Percentiles rank a stretch among this genome's conserved stretches.
Evolutionary conservation across 306 rosid genomes (phyloP).

Genomic region (Styphnolobium japonicum): DNA sequence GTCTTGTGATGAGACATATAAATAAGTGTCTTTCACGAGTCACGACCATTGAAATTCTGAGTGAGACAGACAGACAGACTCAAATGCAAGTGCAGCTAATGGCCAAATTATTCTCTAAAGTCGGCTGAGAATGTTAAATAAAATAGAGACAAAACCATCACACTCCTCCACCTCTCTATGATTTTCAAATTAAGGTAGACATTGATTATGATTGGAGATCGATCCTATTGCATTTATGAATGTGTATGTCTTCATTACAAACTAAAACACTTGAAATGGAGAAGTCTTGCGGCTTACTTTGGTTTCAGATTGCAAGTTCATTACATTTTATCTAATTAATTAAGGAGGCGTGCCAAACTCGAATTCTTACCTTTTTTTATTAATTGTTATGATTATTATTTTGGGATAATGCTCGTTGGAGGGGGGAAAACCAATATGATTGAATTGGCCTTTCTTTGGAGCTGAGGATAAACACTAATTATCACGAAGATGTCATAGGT

Average conservation of each 20-base stretch:
- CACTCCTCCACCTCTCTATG: no score
- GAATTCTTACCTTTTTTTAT: background rate
- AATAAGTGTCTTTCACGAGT: no score
- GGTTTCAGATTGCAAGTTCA: constrained; percentile 5
- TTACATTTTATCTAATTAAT: background rate
- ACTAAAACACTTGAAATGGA: background rate
- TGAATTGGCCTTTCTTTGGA: no score
- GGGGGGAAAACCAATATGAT: background rate
- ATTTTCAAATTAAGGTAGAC: background rate
- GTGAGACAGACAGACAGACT: no score
- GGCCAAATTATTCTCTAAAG: no score
- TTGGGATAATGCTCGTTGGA: background rate
- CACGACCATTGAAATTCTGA: no score
- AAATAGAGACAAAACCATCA: no score
- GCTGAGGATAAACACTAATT: no score
- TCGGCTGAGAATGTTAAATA: no score
- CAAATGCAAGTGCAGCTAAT: no score
- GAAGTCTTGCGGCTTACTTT: background rate
- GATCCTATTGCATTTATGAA: background rate
- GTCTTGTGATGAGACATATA: no score
- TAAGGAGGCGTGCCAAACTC: background rate
- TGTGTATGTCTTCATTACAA: background rate
- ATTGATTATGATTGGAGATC: background rate
- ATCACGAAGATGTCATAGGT: background rate
- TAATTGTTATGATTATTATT: background rate